phyloP scores from a whole-genome alignment of 164 flowering plant genomes.

The Magnolia sinica region DNA sequence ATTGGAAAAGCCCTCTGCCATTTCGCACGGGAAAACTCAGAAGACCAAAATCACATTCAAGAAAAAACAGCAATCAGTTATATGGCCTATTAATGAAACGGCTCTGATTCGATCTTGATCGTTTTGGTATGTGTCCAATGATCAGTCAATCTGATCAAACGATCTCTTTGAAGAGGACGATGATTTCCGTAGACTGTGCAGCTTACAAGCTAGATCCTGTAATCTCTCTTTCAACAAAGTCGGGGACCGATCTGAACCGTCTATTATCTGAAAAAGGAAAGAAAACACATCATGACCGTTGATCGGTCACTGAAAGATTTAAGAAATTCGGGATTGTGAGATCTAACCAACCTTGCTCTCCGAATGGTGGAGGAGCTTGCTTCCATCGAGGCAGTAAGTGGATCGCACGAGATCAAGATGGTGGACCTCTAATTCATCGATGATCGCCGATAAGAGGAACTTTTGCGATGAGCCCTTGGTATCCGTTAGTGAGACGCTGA shows the following conservation, averaged over 20 bases:
- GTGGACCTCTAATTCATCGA: conserved; percentile 27
- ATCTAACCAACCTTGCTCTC: conserved; percentile 28
- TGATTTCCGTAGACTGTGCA: conserved; percentile 22
- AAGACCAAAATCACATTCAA: neutral
- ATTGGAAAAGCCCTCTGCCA: neutral
- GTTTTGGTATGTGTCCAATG: no score
- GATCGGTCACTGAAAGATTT: no score
- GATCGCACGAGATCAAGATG: conserved; percentile 24
- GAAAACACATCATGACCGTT: neutral
- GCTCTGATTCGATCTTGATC: neutral
- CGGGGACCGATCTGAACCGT: conserved; percentile 27
- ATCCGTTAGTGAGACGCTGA: conserved; percentile 25
- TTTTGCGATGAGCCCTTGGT: conserved; percentile 15
- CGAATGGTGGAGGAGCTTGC: conserved; percentile 27
- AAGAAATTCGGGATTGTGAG: neutral
- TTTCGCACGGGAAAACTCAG: neutral
- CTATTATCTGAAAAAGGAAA: conserved; percentile 18
- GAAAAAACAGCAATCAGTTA: neutral
- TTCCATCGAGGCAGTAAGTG: conserved; percentile 31
- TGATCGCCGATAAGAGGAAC: conserved; percentile 18
- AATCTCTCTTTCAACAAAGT: conserved; percentile 18
- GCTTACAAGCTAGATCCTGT: conserved; percentile 28
- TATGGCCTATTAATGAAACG: neutral
- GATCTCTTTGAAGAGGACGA: conserved; percentile 23
- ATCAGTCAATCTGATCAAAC: conserved; percentile 25